phyloP scores from a whole-genome alignment of 139 green algal genomes.

The Chlamydomonas sp. region DNA sequence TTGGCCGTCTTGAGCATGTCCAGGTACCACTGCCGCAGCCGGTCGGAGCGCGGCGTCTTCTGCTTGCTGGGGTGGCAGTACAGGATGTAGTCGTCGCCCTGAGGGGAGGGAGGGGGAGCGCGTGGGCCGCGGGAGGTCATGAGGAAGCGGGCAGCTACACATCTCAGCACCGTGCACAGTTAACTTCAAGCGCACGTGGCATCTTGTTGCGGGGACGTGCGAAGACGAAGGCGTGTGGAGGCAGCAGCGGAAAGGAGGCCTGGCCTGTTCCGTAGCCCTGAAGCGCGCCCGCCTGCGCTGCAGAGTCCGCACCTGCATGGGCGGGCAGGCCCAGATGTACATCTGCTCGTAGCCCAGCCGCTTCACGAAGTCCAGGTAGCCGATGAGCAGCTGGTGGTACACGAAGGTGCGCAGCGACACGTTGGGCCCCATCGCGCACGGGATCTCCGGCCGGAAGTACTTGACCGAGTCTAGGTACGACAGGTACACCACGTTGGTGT shows the following conservation, averaged over 20 bases:
- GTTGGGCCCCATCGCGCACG: conserved; percentile 26
- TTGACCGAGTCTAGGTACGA: conserved; percentile 98
- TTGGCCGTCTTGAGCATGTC: conserved; percentile 82
- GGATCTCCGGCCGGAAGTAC: conserved; percentile 95
- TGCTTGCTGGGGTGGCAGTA: conserved; percentile 97
- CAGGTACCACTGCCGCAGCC: conserved; percentile 94
- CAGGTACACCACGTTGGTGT: conserved; percentile 92
- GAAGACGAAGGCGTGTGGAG: background rate
- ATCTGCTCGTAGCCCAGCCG: conserved; percentile 90
- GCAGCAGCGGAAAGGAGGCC: background rate
- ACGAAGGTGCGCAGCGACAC: conserved; percentile 93
- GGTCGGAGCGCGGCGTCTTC: conserved; percentile 92
- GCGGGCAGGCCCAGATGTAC: conserved; percentile 99
- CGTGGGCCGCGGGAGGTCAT: background rate
- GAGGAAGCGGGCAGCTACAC: background rate
- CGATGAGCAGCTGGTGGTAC: conserved; percentile 96
- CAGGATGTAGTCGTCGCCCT: conserved; percentile 99
- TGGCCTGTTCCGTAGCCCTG: no score
- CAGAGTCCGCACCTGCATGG: conserved; percentile 73
- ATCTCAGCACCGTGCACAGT: background rate
- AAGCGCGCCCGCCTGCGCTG: background rate
- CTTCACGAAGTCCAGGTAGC: conserved; percentile 92
- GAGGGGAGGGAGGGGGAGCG: background rate
- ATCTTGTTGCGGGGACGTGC: no score
- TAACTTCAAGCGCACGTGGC: background rate